These are phyloP conservation scores for Apiospora rasikravindrae DNA, from an alignment of 2,329 filamentous ascomycete species.

Conservation along the genomic window DNA sequence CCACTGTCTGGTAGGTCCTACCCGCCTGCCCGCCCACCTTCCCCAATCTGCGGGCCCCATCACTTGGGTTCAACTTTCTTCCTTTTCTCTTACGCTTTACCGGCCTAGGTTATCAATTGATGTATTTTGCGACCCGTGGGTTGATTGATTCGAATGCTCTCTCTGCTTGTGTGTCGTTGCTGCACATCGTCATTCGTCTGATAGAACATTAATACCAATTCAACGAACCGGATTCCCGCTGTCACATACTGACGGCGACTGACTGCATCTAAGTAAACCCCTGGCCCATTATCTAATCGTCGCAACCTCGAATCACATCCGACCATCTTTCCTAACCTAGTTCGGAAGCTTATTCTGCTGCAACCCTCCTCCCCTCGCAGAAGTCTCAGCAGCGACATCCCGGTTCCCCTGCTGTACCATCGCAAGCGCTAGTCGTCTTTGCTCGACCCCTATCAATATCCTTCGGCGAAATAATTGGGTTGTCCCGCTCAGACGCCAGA, in stretches of 20 bases:
- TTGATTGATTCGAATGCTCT: neutral
- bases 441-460: conserved; percentile 14
- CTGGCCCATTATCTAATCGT: neutral
- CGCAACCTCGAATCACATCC: neutral
- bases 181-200: neutral
- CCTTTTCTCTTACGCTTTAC: neutral
- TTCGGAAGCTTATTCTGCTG: conserved; percentile 13
- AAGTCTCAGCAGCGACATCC: neutral
- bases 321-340: neutral
- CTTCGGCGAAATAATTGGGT: neutral
- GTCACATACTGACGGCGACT: neutral
- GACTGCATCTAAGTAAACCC: neutral
- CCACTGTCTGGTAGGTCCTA: neutral
- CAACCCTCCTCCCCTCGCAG: neutral
- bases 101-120: neutral
- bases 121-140: neutral
- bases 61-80: neutral
- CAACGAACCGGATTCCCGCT: neutral
- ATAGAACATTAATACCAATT: neutral
- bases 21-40: neutral
- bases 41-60: neutral
- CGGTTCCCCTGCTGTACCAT: conserved; percentile 10
- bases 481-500: conserved; percentile 2
- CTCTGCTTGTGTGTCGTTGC: neutral
- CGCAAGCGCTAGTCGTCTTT: neutral